Evolutionary conservation across 2,329 filamentous ascomycete genomes (phyloP), one percentile per base, ranked within the genome.

Genomic region (Diplodia corticola): DNA sequence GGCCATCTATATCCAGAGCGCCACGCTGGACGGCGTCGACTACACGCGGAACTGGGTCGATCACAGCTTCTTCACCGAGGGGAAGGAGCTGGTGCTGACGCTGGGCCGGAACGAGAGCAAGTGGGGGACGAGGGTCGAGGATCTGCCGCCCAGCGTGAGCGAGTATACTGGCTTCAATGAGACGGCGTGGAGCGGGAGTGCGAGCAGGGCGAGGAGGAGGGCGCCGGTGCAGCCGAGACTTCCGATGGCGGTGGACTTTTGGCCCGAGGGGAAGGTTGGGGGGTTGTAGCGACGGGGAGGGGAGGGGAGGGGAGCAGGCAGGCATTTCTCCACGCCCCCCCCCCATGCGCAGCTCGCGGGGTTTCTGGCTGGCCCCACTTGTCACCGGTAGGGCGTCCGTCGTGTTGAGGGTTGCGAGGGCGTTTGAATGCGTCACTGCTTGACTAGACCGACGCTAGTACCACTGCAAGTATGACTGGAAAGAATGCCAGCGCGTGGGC

Each of bases 11-110:
- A 76, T 81, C n/a, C 79, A 81, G 68, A 76, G 69, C 46, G 79
- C 78, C 6, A 80, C 74, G 22, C 68, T 81, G 33, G 69, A 81
- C 69, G 79, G 79, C 5, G 65, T 73, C 68, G 67, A 73, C 2
- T 81, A 79, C 65, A 78, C 74, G 5, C 77, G 74, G 71, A 81
- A 78, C 66, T 81, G 78, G 78, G 75, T 81, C 35, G 72, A 71
- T 24, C 80, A 81, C 69, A 67, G 59, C 24, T 81, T 81, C 69
- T 81, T 81, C 68, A 71, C 77, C n/a, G 72, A 80, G 30, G 79
- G 79, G 0, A 75, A 75, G 53, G 75, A 77, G 53, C 68, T 81
- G 61, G 79, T 80, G 61, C 70, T 81, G 54, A 77, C 74, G 6
- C 68, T 81, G 37, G 79, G 79, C 4, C 61, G 67, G 50, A 78